Evolutionary conservation across 805 yeast genomes (phyloP).

Genomic region (Hanseniaspora nectarophila): DNA sequence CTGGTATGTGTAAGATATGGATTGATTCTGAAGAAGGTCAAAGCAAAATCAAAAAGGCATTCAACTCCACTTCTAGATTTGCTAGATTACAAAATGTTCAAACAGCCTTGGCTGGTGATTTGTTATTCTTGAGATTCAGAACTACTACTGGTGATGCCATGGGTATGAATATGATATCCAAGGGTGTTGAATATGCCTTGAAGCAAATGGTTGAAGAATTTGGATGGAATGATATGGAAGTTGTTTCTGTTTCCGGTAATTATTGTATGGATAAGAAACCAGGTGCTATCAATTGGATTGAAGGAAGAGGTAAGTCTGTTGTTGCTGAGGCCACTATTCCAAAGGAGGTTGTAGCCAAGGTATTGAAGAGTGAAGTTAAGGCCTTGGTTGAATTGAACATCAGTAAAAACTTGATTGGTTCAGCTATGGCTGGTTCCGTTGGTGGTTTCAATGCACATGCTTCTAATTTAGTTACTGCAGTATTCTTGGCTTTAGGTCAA

Average conservation of each 20-base stretch:
- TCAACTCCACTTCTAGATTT: slow-evolving; percentile 92
- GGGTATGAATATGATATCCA: slow-evolving; percentile 99
- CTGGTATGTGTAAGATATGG: slow-evolving; percentile 94
- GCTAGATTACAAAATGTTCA: slow-evolving; percentile 85
- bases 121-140: slow-evolving; percentile 78
- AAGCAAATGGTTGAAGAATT: slow-evolving; percentile 73
- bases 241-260: slow-evolving; percentile 90
- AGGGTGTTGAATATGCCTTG: slow-evolving; percentile 86
- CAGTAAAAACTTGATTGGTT: slow-evolving; percentile 82
- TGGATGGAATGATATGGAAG: slow-evolving; percentile 89
- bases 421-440: slow-evolving; percentile 95
- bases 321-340: slow-evolving; percentile 94
- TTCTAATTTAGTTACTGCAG: slow-evolving; percentile 89
- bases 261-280: slow-evolving; percentile 97
- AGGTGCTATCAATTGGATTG: slow-evolving; percentile 98
- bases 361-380: slow-evolving; percentile 82
- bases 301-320: slow-evolving; percentile 96
- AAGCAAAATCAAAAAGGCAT: slow-evolving; percentile 65
- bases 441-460: slow-evolving; percentile 99
- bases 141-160: slow-evolving; percentile 99
- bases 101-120: slow-evolving; percentile 88
- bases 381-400: slow-evolving; percentile 84
- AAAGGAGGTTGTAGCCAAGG: slow-evolving; percentile 61
- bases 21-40: slow-evolving; percentile 93
- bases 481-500: slow-evolving; percentile 90